Base-by-base conservation (phyloP, 176 grass and related monocot genomes). In the Aegilops umbellulata region DNA sequence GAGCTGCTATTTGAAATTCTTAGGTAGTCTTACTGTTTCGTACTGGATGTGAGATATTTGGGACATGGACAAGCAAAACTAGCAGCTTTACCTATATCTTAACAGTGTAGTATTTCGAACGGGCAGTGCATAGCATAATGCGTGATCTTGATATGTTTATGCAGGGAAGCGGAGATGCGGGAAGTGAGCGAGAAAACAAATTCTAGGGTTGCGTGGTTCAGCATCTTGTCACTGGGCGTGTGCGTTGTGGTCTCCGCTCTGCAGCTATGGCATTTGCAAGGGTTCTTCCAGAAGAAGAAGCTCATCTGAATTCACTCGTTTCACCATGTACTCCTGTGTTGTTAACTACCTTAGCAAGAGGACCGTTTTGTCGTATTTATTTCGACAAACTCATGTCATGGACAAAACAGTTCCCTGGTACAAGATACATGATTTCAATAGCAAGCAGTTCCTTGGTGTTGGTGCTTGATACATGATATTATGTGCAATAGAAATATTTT, bases 261-360 rank as follows among this genome's bases (percentile, higher is more conserved):
- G 90, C 92, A 98, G 79, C 71, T 95, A 81, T 88, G 93, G 96
- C 92, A 98, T 69, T 90, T 98, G 42, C 92, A 94, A 88, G 86
- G 92, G 0, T 98, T 90, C 87, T 98, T 98, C 86, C 83, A 80
- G 78, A 98, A 98, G 94, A 98, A 98, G 90, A 98, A 98, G 88
- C 92, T 98, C 47, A 98, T 98, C 63, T 95, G 91, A 87, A 69
- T 87, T 36, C 81, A 32, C 34, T 19, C n/a, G 17, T 82, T 87
- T 49, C 73, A 70, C 85, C 83, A 19, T 89, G 77, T 82, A 90
- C 80, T 60, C 71, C 62, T 32, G 26, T 79, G 79, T 88, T 79
- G 79, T 90, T 80, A 25, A 70, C 63, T 64, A 85, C 82, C 17
- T 42, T 85, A 82, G 82, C 77, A 77, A 34, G 78, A 51, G 14